phyloP scores from a whole-genome alignment of 192 early-diverging fungal genomes.

The Physocladia obscura region DNA sequence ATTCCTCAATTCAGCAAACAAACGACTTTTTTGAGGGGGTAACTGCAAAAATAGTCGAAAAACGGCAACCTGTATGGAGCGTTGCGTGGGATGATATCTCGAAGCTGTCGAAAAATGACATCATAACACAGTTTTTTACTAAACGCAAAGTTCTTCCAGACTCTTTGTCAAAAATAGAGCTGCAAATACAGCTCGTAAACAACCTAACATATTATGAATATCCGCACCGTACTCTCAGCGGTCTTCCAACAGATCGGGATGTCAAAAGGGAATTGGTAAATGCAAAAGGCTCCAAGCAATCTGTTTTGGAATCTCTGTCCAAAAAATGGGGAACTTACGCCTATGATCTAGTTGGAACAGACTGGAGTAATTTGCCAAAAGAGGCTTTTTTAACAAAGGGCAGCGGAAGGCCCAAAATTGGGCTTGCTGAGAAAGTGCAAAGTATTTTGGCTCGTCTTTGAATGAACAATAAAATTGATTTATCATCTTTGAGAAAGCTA shows the following conservation, averaged over 20 bases:
- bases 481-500: too few species aligned
- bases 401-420: slow-evolving; percentile 44
- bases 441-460: slow-evolving; percentile 42
- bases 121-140: slow-evolving; percentile 36
- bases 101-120: slow-evolving; percentile 6
- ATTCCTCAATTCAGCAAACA: slow-evolving; percentile 29
- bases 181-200: slow-evolving; percentile 33
- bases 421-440: slow-evolving; percentile 49
- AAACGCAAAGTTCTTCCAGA: neutral
- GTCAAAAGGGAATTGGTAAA: slow-evolving; percentile 22
- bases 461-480: too few species aligned
- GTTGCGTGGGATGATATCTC: slow-evolving; percentile 50
- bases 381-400: slow-evolving; percentile 33
- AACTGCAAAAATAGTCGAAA: slow-evolving; percentile 70
- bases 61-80: slow-evolving; percentile 71
- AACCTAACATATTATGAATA: slow-evolving; percentile 48
- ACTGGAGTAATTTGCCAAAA: neutral
- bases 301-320: neutral
- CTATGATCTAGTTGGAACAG: slow-evolving; percentile 32
- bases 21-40: slow-evolving; percentile 93
- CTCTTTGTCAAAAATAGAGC: neutral
- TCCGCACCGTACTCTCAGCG: slow-evolving; percentile 52
- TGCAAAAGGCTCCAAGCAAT: neutral
- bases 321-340: slow-evolving; percentile 54
- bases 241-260: slow-evolving; percentile 50